Percentiles rank a stretch among this genome's conserved stretches.
Evolutionary conservation across 2,329 filamentous ascomycete genomes (phyloP).

Genomic region (Diaporthe destruens): DNA sequence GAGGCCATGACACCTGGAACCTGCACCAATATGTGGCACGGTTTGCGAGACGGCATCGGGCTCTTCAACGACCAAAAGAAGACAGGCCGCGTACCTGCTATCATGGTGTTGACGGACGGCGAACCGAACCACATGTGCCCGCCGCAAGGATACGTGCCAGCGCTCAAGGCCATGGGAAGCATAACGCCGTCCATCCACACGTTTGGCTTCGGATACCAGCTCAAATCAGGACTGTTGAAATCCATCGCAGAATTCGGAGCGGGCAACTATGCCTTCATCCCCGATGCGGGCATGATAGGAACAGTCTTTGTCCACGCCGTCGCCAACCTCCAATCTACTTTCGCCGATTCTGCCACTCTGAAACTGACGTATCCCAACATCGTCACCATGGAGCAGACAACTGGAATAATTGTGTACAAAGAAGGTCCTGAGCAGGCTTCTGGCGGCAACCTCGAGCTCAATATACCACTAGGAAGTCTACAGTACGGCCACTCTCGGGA

Average conservation of each 20-base stretch:
- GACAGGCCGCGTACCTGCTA: conserved; percentile 58
- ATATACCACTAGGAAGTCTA: conserved; percentile 62
- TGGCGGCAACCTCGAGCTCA: conserved; percentile 48
- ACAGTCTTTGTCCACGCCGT: conserved; percentile 73
- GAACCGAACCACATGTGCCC: conserved; percentile 68
- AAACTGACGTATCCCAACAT: conserved; percentile 54
- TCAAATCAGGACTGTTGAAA: conserved; percentile 67
- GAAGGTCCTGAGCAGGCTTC: conserved; percentile 12
- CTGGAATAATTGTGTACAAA: conserved; percentile 55
- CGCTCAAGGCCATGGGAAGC: conserved; percentile 57
- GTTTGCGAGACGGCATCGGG: conserved; percentile 63
- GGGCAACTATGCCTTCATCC: conserved; percentile 72
- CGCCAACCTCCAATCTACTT: conserved; percentile 71
- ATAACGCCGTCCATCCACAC: conserved; percentile 63
- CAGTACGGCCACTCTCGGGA: conserved; percentile 73
- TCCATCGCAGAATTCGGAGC: conserved; percentile 69
- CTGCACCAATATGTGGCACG: conserved; percentile 70
- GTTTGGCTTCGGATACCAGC: conserved; percentile 66
- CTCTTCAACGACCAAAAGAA: conserved; percentile 56
- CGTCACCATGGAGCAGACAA: conserved; percentile 55
- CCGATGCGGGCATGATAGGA: conserved; percentile 72
- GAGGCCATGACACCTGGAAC: conserved; percentile 53
- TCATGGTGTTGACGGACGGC: conserved; percentile 69
- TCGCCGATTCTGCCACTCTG: conserved; percentile 61
- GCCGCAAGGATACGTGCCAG: conserved; percentile 65